Evolutionary conservation across 2,329 filamentous ascomycete species (phyloP).

Genomic region (Furcasterigmium furcatum): DNA sequence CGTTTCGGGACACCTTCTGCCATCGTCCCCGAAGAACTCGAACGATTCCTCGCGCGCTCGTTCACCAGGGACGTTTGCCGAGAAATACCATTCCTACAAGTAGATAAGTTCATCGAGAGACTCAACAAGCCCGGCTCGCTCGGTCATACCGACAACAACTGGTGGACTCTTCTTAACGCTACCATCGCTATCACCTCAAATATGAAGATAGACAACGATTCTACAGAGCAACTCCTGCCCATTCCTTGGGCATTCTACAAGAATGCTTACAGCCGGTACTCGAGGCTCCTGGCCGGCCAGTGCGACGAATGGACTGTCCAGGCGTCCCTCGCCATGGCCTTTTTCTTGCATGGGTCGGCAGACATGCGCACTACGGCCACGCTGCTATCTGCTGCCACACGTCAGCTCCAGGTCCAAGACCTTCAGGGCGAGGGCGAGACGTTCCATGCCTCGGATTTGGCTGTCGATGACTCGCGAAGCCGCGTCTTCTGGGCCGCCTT

Average conservation of each 20-base stretch:
- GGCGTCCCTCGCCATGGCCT: conserved; percentile 8
- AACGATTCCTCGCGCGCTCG: too few relatives aligned
- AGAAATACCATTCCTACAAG: too few relatives aligned
- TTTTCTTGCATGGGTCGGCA: conserved; percentile 10
- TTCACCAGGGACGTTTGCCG: too few relatives aligned
- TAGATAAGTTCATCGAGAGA: too few relatives aligned
- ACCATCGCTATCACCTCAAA: too few relatives aligned
- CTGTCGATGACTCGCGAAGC: conserved; percentile 6
- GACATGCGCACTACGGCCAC: conserved; percentile 5
- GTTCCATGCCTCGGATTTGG: conserved; percentile 5
- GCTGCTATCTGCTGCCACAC: conserved; percentile 6
- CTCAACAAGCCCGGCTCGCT: too few relatives aligned
- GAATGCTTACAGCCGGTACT: conserved; percentile 8
- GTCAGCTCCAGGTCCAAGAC: conserved; percentile 7
- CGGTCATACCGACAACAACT: too few relatives aligned
- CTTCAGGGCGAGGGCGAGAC: conserved; percentile 4
- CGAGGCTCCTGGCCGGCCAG: conserved; percentile 7
- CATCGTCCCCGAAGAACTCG: too few relatives aligned
- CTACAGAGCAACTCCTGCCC: too few relatives aligned
- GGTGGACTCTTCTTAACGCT: too few relatives aligned
- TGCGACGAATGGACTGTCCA: conserved; percentile 7
- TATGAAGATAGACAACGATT: too few relatives aligned
- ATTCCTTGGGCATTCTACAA: conserved; percentile 9
- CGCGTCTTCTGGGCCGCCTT: conserved; percentile 11
- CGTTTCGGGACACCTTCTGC: too few relatives aligned